Base-by-base conservation (phyloP, 2,329 filamentous ascomycete genomes). In the Pseudopyricularia javanii region DNA sequence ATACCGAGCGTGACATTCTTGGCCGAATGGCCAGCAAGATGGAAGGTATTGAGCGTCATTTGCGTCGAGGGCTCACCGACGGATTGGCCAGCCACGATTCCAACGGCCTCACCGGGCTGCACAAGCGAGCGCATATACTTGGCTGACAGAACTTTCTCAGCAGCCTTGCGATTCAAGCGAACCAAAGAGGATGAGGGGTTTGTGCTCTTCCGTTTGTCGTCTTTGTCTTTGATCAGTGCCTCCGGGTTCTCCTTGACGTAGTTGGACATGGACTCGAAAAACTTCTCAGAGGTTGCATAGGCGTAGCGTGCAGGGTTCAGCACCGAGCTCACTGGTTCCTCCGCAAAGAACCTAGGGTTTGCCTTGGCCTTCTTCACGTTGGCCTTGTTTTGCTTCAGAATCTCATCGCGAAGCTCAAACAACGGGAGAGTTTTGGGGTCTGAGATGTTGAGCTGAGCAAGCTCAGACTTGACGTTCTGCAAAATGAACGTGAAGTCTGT, bases 1-100 rank as follows among this genome's bases (percentile, higher is more conserved):
- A 98, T 97, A 88, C 93, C 93, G 20, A 96, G 58, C 0, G 93
- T 98, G 53, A 98, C 94, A 78, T 98, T 98, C 76, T 96, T 97
- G 30, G 93, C 86, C 20, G 93, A 91, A 74, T 97, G 91, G 64
- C 93, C 93, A 68, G 93, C 93, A 80, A 98, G 88, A 79, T 98
- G 93, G 80, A 98, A 98, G 28, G 94, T 98, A 71, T 98, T 98
- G 53, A 98, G 74, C 7, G 94, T 98, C 94, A 98, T 98, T 68
- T 98, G 93, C 11, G 93, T 98, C 2, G 91, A 96, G 8, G 94
- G 93, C 65, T 98, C 94, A 64, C 93, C 93, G 43, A 98, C 84
- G 32, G 91, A 97, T 69, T 98, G 93, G 9, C 91, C 91, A 50
- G 94, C 94, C 55, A 98, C 88, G 57, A 98, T 94, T 59, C 93